phyloP scores from a whole-genome alignment of 169 alveolate genomes.

The Plasmodium vinckei region DNA sequence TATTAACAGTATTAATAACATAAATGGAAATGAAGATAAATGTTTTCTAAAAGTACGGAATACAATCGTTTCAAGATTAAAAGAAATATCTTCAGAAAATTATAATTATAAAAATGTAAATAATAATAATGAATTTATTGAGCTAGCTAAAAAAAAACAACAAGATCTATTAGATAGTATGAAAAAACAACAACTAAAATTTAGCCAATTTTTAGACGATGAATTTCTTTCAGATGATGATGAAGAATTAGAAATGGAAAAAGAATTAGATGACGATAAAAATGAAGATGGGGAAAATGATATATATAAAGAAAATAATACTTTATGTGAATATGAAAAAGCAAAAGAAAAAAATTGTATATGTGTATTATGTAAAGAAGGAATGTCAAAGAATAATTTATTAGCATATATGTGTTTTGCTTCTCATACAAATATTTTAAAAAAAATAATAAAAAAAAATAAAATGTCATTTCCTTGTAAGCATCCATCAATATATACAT shows the following conservation, averaged over 20 bases:
- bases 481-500: constrained; percentile 54
- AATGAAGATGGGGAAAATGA: not conserved
- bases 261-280: not conserved
- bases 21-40: constrained; percentile 56
- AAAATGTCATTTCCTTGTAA: constrained; percentile 70
- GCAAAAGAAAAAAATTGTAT: constrained; percentile 60
- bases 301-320: not conserved
- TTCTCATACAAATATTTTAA: constrained; percentile 49
- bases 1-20: constrained; percentile 28
- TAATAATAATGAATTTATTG: constrained; percentile 30
- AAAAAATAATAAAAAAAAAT: constrained; percentile 62
- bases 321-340: constrained; percentile 50
- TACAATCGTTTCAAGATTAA: constrained; percentile 33
- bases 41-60: constrained; percentile 36
- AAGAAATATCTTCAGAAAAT: constrained; percentile 27
- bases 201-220: constrained; percentile 44
- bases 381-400: constrained; percentile 50
- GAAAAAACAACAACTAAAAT: constrained; percentile 52
- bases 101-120: constrained; percentile 52
- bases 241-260: not conserved
- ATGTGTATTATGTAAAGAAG: constrained; percentile 72
- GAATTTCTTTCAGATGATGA: constrained; percentile 28
- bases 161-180: constrained; percentile 46
- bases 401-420: constrained; percentile 67
- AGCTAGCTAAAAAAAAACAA: constrained; percentile 42